Percentiles rank a stretch among this genome's conserved stretches.
Evolutionary conservation across 2,329 filamentous ascomycete genomes (phyloP).

Genomic region (Nakataea oryzae): DNA sequence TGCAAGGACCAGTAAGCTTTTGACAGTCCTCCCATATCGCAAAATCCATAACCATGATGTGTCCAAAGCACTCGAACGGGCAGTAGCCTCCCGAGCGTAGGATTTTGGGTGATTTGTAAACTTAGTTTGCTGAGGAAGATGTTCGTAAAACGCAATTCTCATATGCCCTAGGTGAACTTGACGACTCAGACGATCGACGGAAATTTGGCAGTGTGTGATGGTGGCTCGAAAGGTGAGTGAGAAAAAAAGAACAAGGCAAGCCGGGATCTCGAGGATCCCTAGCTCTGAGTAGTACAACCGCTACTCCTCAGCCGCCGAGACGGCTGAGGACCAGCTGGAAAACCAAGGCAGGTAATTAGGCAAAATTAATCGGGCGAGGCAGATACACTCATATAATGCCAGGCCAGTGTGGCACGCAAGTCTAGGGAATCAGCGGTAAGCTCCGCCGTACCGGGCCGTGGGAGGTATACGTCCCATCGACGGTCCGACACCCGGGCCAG

Average conservation of each 20-base stretch:
- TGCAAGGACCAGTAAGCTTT: background rate
- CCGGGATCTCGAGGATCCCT: slow-evolving; percentile 3
- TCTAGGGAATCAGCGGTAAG: slow-evolving; percentile 40
- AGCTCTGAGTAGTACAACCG: slow-evolving; percentile 3
- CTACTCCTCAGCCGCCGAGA: background rate
- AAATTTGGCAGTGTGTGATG: slow-evolving; percentile 9
- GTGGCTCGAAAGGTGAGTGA: slow-evolving; percentile 4
- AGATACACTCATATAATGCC: background rate
- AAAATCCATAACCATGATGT: slow-evolving; percentile 26
- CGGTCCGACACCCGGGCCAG: slow-evolving; percentile 69
- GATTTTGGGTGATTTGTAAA: slow-evolving; percentile 26
- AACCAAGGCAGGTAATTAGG: background rate
- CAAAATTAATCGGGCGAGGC: background rate
- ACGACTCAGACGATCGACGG: slow-evolving; percentile 13
- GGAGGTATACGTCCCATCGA: slow-evolving; percentile 50
- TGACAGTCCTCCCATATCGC: slow-evolving; percentile 15
- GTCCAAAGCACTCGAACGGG: slow-evolving; percentile 25
- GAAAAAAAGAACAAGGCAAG: slow-evolving; percentile 1
- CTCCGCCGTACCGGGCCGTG: slow-evolving; percentile 44
- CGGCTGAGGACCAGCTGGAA: no score
- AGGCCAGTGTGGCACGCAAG: background rate
- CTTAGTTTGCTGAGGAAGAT: slow-evolving; percentile 23
- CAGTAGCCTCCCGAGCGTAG: slow-evolving; percentile 26
- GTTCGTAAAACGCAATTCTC: slow-evolving; percentile 20
- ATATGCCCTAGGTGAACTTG: slow-evolving; percentile 19